phyloP scores from a whole-genome alignment of 495 filamentous ascomycete species.

The Aspergillus olivimuriae region DNA sequence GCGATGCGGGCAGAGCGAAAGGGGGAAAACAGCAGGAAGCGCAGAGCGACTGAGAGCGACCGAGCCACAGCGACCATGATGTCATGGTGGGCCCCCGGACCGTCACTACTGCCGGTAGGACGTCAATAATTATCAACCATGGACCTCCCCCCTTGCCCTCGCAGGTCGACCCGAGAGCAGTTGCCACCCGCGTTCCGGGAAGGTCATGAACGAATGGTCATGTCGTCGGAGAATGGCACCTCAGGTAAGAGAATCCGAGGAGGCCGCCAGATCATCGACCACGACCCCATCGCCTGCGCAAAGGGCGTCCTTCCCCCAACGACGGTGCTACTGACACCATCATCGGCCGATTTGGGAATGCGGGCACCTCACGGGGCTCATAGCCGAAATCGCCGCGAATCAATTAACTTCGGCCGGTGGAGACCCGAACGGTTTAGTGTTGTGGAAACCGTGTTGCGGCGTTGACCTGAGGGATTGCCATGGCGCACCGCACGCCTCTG shows the following conservation, averaged over 20 bases:
- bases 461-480: too few species aligned
- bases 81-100: slow-evolving; percentile 5
- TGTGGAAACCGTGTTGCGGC: too few species aligned
- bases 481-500: too few species aligned
- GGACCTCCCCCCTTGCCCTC: slow-evolving; percentile 2
- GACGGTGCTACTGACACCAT: background rate
- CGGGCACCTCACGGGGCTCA: background rate
- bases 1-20: background rate
- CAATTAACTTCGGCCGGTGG: background rate
- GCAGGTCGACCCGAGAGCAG: background rate
- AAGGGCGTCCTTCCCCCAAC: background rate
- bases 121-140: slow-evolving; percentile 2
- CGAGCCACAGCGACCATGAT: slow-evolving; percentile 6
- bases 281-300: background rate
- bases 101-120: background rate
- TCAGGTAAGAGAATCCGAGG: too few species aligned
- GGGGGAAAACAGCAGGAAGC: too few species aligned
- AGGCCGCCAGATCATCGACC: background rate
- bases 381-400: background rate
- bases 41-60: too few species aligned
- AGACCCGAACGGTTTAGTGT: background rate
- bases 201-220: background rate
- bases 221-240: too few species aligned
- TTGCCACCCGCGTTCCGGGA: background rate
- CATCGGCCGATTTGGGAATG: background rate